Conservation (phyloP, 441 rosid genomes). For the Eutrema salsugineum region DNA sequence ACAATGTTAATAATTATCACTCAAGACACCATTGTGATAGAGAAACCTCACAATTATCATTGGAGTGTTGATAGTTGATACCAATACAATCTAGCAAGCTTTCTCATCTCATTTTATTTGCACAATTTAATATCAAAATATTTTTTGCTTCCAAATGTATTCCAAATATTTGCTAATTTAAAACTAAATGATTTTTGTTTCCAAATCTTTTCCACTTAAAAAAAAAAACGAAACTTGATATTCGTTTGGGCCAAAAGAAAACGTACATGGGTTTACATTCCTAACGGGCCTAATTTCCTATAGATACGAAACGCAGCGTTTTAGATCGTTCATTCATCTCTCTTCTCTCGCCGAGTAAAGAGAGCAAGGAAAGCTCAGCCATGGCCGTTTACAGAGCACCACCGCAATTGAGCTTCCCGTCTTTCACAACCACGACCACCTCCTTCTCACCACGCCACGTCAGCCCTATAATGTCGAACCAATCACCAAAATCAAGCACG, state of each 20-base stretch:
- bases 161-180: too few relatives aligned
- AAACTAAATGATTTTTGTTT: not conserved
- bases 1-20: not conserved
- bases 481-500: constrained; percentile 15
- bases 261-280: too few relatives aligned
- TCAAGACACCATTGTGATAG: not conserved
- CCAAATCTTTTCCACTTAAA: not conserved
- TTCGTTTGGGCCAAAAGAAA: not conserved
- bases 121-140: not conserved
- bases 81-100: not conserved
- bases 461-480: constrained; percentile 45
- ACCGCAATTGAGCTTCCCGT: constrained; percentile 24
- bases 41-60: not conserved
- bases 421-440: not conserved
- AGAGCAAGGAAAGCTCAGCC: not conserved
- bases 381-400: constrained; percentile 27
- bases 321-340: not conserved
- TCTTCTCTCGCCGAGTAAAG: not conserved
- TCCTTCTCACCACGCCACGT: constrained; percentile 8
- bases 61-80: too few relatives aligned
- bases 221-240: not conserved
- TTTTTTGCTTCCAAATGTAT: not conserved
- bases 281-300: constrained; percentile 8
- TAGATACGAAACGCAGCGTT: not conserved
- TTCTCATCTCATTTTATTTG: not conserved